A percentile compares a stretch with the other conserved stretches of the same genome.
Conservation (phyloP, 306 rosid genomes). For the Lathyrus tuberosus region DNA sequence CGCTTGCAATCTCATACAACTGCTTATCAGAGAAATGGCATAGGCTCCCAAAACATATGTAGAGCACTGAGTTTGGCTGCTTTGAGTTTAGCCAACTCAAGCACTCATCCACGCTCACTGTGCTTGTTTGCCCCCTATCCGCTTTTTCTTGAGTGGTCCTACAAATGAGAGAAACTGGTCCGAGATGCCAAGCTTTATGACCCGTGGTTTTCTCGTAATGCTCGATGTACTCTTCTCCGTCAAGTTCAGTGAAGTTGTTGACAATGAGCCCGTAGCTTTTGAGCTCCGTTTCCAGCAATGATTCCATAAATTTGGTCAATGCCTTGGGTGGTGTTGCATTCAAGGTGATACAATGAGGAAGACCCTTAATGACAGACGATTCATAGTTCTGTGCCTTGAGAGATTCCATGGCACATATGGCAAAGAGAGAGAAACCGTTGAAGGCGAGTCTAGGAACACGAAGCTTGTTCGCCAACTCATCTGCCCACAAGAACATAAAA, state of each 20-base stretch:
- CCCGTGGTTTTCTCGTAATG: slow-evolving; percentile 31
- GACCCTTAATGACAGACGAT: slow-evolving; percentile 1
- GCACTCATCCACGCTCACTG: slow-evolving; percentile 16
- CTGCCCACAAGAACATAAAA: slow-evolving; percentile 33
- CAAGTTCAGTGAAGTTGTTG: slow-evolving; percentile 38
- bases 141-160: slow-evolving; percentile 25
- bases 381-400: neutral
- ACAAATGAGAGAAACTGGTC: slow-evolving; percentile 35
- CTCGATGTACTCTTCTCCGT: slow-evolving; percentile 38
- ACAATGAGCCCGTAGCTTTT: slow-evolving; percentile 43
- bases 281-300: neutral
- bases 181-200: slow-evolving; percentile 40
- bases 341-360: slow-evolving; percentile 42
- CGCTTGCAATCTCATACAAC: slow-evolving; percentile 35
- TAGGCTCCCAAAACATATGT: slow-evolving; percentile 35
- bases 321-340: slow-evolving; percentile 19
- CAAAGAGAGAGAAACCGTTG: slow-evolving; percentile 29
- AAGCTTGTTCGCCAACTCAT: slow-evolving; percentile 36
- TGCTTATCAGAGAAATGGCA: slow-evolving; percentile 33
- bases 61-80: slow-evolving; percentile 29
- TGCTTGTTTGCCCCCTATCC: slow-evolving; percentile 25
- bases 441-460: slow-evolving; percentile 41
- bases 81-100: slow-evolving; percentile 36
- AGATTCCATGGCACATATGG: slow-evolving; percentile 25
- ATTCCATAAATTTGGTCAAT: neutral